A percentile compares a stretch with the other conserved stretches of the same genome.
Evolutionary conservation across 2,329 filamentous ascomycete genomes (phyloP).

Genomic region (Fusarium setosum): DNA sequence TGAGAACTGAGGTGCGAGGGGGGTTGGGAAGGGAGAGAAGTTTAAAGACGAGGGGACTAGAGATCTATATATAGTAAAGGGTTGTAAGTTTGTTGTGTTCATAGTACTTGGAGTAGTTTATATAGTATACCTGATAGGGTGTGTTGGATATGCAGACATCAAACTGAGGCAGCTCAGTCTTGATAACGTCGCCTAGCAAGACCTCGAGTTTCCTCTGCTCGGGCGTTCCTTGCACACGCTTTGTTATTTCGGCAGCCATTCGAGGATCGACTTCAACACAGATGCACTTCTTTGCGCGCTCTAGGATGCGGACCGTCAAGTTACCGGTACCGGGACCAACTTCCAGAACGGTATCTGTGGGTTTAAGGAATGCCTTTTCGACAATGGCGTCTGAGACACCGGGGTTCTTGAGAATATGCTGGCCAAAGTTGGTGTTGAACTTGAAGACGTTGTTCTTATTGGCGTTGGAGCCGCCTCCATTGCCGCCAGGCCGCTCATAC

Average conservation of each 20-base stretch:
- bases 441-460: slow-evolving; percentile 89
- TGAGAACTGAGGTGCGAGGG: slow-evolving; percentile 87
- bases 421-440: slow-evolving; percentile 91
- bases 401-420: slow-evolving; percentile 93
- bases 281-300: slow-evolving; percentile 83
- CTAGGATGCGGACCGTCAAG: slow-evolving; percentile 88
- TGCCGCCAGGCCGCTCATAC: slow-evolving; percentile 54
- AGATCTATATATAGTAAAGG: slow-evolving; percentile 72
- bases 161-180: slow-evolving; percentile 80
- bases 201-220: slow-evolving; percentile 87
- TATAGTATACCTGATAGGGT: slow-evolving; percentile 67
- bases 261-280: slow-evolving; percentile 94
- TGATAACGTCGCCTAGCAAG: slow-evolving; percentile 87
- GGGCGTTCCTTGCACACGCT: slow-evolving; percentile 91
- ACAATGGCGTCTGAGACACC: slow-evolving; percentile 80
- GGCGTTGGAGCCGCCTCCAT: slow-evolving; percentile 30
- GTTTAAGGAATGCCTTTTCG: slow-evolving; percentile 86
- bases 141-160: slow-evolving; percentile 83
- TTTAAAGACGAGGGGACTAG: slow-evolving; percentile 90
- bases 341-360: slow-evolving; percentile 90
- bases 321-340: slow-evolving; percentile 92
- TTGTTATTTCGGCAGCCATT: slow-evolving; percentile 96
- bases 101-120: background rate
- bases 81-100: slow-evolving; percentile 26
- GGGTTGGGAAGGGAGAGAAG: slow-evolving; percentile 85